Evolutionary conservation across 176 grass and related monocot species (phyloP), one percentile per base, ranked within the genome.

Genomic region (Carex scoparia): DNA sequence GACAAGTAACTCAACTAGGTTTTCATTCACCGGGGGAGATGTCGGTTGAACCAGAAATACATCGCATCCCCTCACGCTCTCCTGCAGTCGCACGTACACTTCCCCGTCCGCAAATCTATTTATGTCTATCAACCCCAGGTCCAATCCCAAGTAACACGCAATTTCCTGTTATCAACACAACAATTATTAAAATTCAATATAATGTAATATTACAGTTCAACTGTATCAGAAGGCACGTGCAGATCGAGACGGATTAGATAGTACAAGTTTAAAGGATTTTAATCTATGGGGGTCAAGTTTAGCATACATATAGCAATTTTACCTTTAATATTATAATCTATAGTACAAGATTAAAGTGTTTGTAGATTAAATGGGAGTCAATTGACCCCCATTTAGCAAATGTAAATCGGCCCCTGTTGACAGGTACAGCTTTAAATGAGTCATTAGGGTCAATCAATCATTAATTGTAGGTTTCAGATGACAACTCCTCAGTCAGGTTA

Each of bases 41-140:
- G 93, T 98, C 58, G 96, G 93, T 46, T 98, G 96, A 86, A 98
- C 88, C 80, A 98, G 81, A 81, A 95, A 98, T 38, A 98, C 96
- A 72, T 98, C 96, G 42, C 96, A 98, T 0, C 96, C 96, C 46
- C 96, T 88, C 8, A 98, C 93, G 7, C 96, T 98, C 88, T 98
- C 93, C 86, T 94, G 93, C 79, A 98, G 83, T 65, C 91, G 93
- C 83, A 98, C 96, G 32, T 95, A 95, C 56, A 98, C 91, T 87
- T 98, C 96, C 18, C 96, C 91, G 82, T 98, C 96, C 3, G 96
- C 91, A 82, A 98, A 98, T 54, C 88, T 88, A 69, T 93, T 98
- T 85, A 98, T 95, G 38, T 92, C 79, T 86, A 98, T 86, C 76
- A 92, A 92, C 31, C 95, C 95, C 3, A 98, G 87, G 64, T 95